Percentiles rank a stretch among this genome's conserved stretches.
Evolutionary conservation across 371 early-diverging fungal genomes (phyloP).

Genomic region (Chytridium lagenaria): DNA sequence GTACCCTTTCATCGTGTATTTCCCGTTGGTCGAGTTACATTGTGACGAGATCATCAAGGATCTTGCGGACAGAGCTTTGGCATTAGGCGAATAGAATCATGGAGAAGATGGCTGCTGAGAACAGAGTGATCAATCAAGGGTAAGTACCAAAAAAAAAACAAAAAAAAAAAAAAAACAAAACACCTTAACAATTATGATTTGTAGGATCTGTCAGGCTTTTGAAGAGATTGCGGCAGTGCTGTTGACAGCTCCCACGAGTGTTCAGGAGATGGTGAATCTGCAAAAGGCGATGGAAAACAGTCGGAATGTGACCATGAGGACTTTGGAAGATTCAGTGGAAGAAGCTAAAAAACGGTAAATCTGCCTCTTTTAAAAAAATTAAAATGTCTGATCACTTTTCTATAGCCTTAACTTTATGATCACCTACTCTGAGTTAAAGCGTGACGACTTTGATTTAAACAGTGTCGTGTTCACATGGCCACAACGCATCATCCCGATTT

Average conservation of each 20-base stretch:
- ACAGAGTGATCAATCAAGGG: slow-evolving; percentile 36
- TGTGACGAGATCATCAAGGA: slow-evolving; percentile 55
- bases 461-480: slow-evolving; percentile 59
- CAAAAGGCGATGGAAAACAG: slow-evolving; percentile 54
- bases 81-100: slow-evolving; percentile 48
- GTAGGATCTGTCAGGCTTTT: slow-evolving; percentile 47
- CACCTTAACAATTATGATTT: slow-evolving; percentile 11
- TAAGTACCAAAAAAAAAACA: neutral
- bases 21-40: slow-evolving; percentile 57
- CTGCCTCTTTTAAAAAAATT: neutral
- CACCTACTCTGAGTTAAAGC: slow-evolving; percentile 52
- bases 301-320: slow-evolving; percentile 43
- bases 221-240: slow-evolving; percentile 53
- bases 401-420: slow-evolving; percentile 58
- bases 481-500: slow-evolving; percentile 51
- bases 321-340: slow-evolving; percentile 56
- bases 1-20: slow-evolving; percentile 55
- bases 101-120: slow-evolving; percentile 50
- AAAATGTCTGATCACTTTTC: neutral
- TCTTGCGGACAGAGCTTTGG: slow-evolving; percentile 53
- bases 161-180: neutral
- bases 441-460: slow-evolving; percentile 61
- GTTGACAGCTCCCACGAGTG: slow-evolving; percentile 49
- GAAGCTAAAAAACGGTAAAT: slow-evolving; percentile 57
- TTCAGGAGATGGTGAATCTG: slow-evolving; percentile 60